Base-by-base conservation (phyloP, 352 stramenopile species). In the Phytophthora aleatoria region DNA sequence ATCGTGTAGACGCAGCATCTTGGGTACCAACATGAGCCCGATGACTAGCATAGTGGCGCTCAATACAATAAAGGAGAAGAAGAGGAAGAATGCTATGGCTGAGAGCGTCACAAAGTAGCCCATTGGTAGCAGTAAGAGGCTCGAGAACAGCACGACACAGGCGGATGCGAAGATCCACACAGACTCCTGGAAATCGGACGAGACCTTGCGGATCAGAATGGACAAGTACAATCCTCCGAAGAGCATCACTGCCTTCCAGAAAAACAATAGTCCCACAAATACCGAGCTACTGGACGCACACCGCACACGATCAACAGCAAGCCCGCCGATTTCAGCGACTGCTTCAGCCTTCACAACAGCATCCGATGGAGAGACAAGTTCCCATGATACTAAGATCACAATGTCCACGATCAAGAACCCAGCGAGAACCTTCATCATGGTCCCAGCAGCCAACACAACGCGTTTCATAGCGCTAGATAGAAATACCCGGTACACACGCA, bases 401-500 rank as follows among this genome's bases (percentile, higher is more conserved):
- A 70, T 60, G 43, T 87, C 76, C 5, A 84, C 69, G 2, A 56
- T 10, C 5, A 85, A 35, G 15, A 88, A 77, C 4, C 41, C 38
- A 8, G 33, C 64, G 7, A 84, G 60, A 11, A 83, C 67, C 27
- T 81, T 72, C 45, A 86, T 68, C 79, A 81, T 83, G 20, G 60
- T 71, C 3, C 41, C 50, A 35, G 74, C 33, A 12, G 74, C 78
- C 13, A 87, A 24, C 42, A 76, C 64, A 26, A 81, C 63, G 12
- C 74, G 76, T 35, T 87, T 86, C 66, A 85, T 69, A 1, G 57
- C 10, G 11, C 57, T 69, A 3, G 59, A 71, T 33, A 81, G 54
- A 54, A 88, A 85, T 0, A 88, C 68, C 6, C 78, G 73, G 28
- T 86, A 79, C 20, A 87, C 79, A 5, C 79, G 74, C 57, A 85